A percentile compares a stretch with the other conserved stretches of the same genome.
Conservation (phyloP, 129 eudicot genomes). For the Heracleum sosnowskyi region DNA sequence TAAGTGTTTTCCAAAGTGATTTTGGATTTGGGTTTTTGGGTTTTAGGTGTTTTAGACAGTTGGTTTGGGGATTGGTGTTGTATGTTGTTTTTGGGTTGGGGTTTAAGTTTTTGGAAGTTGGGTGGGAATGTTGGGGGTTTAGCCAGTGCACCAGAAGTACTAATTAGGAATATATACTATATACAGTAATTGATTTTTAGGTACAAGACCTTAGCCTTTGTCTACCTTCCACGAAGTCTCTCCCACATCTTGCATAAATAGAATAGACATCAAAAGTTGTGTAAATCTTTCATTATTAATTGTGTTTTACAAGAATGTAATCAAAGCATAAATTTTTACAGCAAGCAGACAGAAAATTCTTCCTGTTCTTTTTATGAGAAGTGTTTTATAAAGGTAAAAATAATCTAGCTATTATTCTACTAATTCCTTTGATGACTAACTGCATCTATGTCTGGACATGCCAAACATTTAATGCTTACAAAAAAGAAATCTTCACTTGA, state of each 20-base stretch:
- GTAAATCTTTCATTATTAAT: too few species aligned
- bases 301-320: too few species aligned
- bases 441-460: background rate
- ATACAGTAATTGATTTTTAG: too few species aligned
- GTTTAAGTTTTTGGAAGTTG: slow-evolving; percentile 4
- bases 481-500: background rate
- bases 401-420: too few species aligned
- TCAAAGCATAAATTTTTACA: background rate
- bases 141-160: too few species aligned
- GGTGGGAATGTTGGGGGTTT: slow-evolving; percentile 20
- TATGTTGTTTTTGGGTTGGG: slow-evolving; percentile 37
- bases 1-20: slow-evolving; percentile 25
- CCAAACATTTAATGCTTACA: background rate
- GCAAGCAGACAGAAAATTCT: background rate
- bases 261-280: too few species aligned
- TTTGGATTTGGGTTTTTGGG: slow-evolving; percentile 40
- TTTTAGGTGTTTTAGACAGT: slow-evolving; percentile 33
- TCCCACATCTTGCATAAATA: too few species aligned
- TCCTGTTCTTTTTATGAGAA: background rate
- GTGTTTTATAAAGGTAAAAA: too few species aligned
- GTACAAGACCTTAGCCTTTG: too few species aligned
- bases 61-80: slow-evolving; percentile 27
- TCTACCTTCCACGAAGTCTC: too few species aligned
- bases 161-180: too few species aligned
- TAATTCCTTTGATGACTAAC: background rate